Evolutionary conservation across 208 protist genomes (phyloP).

Genomic region (Trichomonas tenax): DNA sequence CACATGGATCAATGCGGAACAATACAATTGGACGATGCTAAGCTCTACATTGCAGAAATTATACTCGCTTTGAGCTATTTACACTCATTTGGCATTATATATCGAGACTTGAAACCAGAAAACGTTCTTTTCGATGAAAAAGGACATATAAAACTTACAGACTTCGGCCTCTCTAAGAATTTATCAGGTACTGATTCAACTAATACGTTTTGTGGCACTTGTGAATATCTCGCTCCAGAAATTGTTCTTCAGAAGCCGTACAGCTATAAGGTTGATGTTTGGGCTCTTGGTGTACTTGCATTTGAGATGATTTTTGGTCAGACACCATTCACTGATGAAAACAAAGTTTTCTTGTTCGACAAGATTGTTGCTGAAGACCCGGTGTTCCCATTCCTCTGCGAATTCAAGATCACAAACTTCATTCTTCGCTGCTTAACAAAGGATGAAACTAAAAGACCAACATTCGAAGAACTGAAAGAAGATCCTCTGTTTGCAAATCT

Average conservation of each 20-base stretch:
- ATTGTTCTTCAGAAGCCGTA: background rate
- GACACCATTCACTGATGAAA: background rate
- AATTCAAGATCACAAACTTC: background rate
- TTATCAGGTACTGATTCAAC: constrained; percentile 24
- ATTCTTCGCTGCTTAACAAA: background rate
- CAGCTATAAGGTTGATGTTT: background rate
- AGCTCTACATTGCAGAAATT: constrained; percentile 51
- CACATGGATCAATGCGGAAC: constrained; percentile 42
- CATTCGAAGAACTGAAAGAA: constrained; percentile 35
- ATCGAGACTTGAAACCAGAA: constrained; percentile 51
- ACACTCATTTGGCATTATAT: constrained; percentile 45
- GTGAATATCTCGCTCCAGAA: constrained; percentile 46
- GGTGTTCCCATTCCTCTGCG: background rate
- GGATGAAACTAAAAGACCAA: background rate
- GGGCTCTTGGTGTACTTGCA: background rate
- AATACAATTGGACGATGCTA: constrained; percentile 39
- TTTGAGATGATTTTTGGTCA: background rate
- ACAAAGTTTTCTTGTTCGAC: background rate
- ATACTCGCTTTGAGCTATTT: constrained; percentile 43
- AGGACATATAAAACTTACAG: constrained; percentile 38
- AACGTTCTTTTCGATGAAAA: constrained; percentile 47
- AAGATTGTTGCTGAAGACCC: background rate
- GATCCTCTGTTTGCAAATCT: constrained; percentile 20
- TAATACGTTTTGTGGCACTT: constrained; percentile 54
- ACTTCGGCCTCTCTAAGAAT: constrained; percentile 56